Percentiles rank a stretch among this genome's conserved stretches.
Conservation (phyloP, 2,329 filamentous ascomycete species). For the Xenosphaeropsis pyriputrescens region DNA sequence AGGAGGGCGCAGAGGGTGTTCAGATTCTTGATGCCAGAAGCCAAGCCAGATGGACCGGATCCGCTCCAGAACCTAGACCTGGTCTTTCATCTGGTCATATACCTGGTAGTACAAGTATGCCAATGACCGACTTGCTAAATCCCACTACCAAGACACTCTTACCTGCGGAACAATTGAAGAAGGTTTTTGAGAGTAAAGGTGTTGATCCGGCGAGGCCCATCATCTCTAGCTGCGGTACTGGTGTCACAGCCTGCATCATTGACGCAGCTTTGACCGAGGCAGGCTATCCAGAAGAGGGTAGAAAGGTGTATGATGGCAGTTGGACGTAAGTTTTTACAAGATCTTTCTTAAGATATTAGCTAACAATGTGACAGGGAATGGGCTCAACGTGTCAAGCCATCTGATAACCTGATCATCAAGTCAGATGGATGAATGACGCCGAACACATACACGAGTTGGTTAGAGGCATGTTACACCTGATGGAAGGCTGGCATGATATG, state of each 20-base stretch:
- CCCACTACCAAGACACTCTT: slow-evolving; percentile 70
- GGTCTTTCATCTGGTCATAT: slow-evolving; percentile 85
- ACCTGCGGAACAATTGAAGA: slow-evolving; percentile 53
- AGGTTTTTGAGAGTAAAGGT: slow-evolving; percentile 67
- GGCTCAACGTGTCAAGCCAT: slow-evolving; percentile 48
- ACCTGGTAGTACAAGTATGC: slow-evolving; percentile 72
- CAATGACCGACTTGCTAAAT: slow-evolving; percentile 68
- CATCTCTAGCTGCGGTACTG: slow-evolving; percentile 81
- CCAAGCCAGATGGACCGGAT: slow-evolving; percentile 65
- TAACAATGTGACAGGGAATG: slow-evolving; percentile 34
- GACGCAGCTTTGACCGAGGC: slow-evolving; percentile 77
- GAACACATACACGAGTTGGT: too few relatives aligned
- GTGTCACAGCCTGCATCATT: slow-evolving; percentile 82
- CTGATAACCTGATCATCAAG: slow-evolving; percentile 48
- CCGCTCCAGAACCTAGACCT: slow-evolving; percentile 71
- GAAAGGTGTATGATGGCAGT: slow-evolving; percentile 84
- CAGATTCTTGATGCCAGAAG: slow-evolving; percentile 85
- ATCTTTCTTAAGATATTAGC: neutral
- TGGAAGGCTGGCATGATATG: too few relatives aligned
- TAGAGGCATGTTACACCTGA: too few relatives aligned
- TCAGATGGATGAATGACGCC: slow-evolving; percentile 12
- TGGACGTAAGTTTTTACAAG: slow-evolving; percentile 64
- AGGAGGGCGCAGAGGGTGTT: slow-evolving; percentile 69
- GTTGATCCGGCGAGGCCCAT: slow-evolving; percentile 69
- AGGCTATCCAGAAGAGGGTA: slow-evolving; percentile 50